Conservation (phyloP, 2,329 filamentous ascomycete genomes). For the Tolypocladium tropicale region DNA sequence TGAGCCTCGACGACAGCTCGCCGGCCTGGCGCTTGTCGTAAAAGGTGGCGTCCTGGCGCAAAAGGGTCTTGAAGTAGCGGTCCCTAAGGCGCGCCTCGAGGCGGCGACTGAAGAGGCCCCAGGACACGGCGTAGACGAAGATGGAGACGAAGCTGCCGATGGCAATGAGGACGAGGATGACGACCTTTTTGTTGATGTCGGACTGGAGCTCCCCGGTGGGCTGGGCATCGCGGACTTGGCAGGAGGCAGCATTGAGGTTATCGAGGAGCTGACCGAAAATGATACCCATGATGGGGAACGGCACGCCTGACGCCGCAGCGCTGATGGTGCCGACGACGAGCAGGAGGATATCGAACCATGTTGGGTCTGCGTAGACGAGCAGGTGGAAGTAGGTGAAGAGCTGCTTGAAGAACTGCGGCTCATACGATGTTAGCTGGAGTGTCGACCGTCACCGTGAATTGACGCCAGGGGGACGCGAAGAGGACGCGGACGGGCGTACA, state of each 20-base stretch:
- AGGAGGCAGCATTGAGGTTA: slow-evolving; percentile 48
- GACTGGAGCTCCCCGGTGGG: slow-evolving; percentile 22
- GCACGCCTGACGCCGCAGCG: slow-evolving; percentile 48
- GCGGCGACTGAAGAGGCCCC: slow-evolving; percentile 53
- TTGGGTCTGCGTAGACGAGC: slow-evolving; percentile 34
- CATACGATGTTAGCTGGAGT: background rate
- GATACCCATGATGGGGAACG: slow-evolving; percentile 53
- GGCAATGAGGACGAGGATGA: slow-evolving; percentile 52
- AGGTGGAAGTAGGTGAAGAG: slow-evolving; percentile 28
- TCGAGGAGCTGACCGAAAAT: slow-evolving; percentile 55
- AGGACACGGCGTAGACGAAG: slow-evolving; percentile 53
- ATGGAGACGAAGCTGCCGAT: slow-evolving; percentile 53
- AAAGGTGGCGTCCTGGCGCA: slow-evolving; percentile 52
- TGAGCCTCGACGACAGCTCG: slow-evolving; percentile 53
- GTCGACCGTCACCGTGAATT: background rate
- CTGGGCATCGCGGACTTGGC: slow-evolving; percentile 20
- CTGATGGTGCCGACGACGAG: slow-evolving; percentile 29
- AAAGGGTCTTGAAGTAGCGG: slow-evolving; percentile 45
- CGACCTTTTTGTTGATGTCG: slow-evolving; percentile 45
- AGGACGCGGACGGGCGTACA: background rate
- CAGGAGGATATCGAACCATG: slow-evolving; percentile 30
- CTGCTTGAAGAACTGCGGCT: background rate
- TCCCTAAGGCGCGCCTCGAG: slow-evolving; percentile 53
- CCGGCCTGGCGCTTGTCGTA: slow-evolving; percentile 54
- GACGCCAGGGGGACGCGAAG: background rate